phyloP scores from a whole-genome alignment of 2,329 filamentous ascomycete genomes.

The Aspergillus sp. region DNA sequence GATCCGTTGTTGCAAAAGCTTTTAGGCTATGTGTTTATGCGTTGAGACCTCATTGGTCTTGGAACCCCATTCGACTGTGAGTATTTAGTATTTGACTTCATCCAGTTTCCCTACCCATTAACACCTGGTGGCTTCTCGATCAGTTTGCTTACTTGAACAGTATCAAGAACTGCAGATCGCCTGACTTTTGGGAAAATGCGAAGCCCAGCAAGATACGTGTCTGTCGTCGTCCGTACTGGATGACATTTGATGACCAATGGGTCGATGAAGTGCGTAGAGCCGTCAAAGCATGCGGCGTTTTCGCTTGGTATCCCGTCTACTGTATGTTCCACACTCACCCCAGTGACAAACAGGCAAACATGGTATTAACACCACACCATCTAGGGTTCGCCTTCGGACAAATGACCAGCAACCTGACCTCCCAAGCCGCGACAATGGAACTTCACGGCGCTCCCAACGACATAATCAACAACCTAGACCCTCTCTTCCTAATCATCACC shows the following conservation, averaged over 20 bases:
- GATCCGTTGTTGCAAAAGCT: slow-evolving; percentile 70
- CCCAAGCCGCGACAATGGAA: slow-evolving; percentile 55
- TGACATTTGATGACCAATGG: slow-evolving; percentile 80
- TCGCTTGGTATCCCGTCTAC: slow-evolving; percentile 55
- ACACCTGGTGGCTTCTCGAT: background rate
- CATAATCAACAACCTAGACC: slow-evolving; percentile 54
- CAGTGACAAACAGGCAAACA: background rate
- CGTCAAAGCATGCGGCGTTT: slow-evolving; percentile 67
- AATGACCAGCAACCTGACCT: slow-evolving; percentile 55
- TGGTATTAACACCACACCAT: slow-evolving; percentile 2
- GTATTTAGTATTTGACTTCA: background rate
- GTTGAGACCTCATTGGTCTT: slow-evolving; percentile 61
- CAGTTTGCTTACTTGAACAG: slow-evolving; percentile 14
- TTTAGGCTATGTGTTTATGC: slow-evolving; percentile 61
- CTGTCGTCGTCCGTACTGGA: slow-evolving; percentile 36
- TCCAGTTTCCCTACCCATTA: background rate
- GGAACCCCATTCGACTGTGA: slow-evolving; percentile 53
- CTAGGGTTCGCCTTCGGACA: slow-evolving; percentile 51
- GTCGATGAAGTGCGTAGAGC: slow-evolving; percentile 74
- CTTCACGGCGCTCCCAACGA: slow-evolving; percentile 56
- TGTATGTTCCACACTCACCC: slow-evolving; percentile 25
- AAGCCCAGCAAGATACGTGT: slow-evolving; percentile 22
- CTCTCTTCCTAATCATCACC: slow-evolving; percentile 53
- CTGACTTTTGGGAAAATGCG: slow-evolving; percentile 23
- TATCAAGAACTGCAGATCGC: slow-evolving; percentile 17